phyloP scores from a whole-genome alignment of 495 filamentous ascomycete genomes.

The Aspergillus saccharolyticus region DNA sequence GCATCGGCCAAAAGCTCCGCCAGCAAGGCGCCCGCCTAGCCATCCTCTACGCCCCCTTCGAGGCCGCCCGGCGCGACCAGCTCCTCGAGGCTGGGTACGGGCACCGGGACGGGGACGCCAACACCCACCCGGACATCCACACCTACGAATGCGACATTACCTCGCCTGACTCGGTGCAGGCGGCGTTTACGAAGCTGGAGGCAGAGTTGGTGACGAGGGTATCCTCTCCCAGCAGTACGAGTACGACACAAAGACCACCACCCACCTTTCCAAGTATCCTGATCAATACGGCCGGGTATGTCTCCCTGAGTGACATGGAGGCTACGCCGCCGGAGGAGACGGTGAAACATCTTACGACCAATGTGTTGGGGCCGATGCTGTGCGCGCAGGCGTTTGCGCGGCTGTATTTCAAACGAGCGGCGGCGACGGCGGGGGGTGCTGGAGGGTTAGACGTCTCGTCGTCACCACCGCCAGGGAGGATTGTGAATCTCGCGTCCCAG shows the following conservation, averaged over 20 bases:
- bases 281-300: constrained; percentile 40
- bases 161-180: constrained; percentile 31
- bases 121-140: constrained; percentile 20
- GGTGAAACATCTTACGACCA: constrained; percentile 35
- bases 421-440: neutral
- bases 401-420: constrained; percentile 28
- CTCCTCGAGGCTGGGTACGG: constrained; percentile 31
- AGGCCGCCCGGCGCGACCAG: constrained; percentile 31
- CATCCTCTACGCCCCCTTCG: constrained; percentile 40
- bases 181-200: constrained; percentile 24
- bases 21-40: constrained; percentile 34
- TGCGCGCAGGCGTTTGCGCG: constrained; percentile 39
- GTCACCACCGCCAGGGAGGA: constrained; percentile 28
- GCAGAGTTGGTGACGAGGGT: constrained; percentile 20
- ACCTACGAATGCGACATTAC: constrained; percentile 43
- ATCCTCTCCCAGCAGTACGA: constrained; percentile 11
- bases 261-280: constrained; percentile 31
- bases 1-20: constrained; percentile 34
- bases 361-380: constrained; percentile 38
- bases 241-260: neutral
- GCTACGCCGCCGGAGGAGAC: constrained; percentile 35
- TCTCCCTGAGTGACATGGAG: constrained; percentile 39
- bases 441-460: constrained; percentile 7
- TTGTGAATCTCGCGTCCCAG: constrained; percentile 37
- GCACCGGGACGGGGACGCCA: neutral